phyloP scores from a whole-genome alignment of 139 green algal genomes.

The Marvania coccoides region DNA sequence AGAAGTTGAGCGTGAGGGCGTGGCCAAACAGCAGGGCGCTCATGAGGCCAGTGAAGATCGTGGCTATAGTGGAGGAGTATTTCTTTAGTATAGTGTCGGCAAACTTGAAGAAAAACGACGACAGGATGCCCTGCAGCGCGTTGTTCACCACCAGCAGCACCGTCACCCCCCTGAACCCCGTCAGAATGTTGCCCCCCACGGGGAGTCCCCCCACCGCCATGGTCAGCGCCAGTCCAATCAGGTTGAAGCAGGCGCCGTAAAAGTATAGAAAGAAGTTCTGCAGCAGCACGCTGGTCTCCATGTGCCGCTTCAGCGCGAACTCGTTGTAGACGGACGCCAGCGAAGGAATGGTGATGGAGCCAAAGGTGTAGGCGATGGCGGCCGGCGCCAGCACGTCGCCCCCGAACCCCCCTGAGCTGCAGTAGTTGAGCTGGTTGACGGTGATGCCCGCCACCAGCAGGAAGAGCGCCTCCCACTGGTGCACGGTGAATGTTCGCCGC shows the following conservation, averaged over 20 bases:
- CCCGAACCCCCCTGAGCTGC: constrained; percentile 4
- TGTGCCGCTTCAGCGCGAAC: constrained; percentile 90
- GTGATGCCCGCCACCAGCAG: constrained; percentile 93
- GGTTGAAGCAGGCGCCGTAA: constrained; percentile 83
- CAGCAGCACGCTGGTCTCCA: constrained; percentile 91
- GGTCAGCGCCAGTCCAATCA: constrained; percentile 41
- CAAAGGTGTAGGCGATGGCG: constrained; percentile 66
- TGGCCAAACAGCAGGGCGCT: constrained; percentile 84
- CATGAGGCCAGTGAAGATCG: constrained; percentile 90
- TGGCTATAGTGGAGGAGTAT: constrained; percentile 90
- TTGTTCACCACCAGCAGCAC: constrained; percentile 88
- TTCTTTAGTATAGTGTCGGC: constrained; percentile 97
- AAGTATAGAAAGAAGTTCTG: constrained; percentile 99
- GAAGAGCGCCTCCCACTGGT: constrained; percentile 91
- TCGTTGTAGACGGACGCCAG: constrained; percentile 92
- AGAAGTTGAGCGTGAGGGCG: constrained; percentile 87
- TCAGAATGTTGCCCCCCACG: constrained; percentile 44
- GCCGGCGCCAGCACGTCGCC: constrained; percentile 23
- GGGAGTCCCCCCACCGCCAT: constrained; percentile 1
- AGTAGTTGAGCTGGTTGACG: constrained; percentile 85
- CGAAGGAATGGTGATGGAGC: constrained; percentile 79
- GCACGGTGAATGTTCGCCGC: constrained; percentile 67
- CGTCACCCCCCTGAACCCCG: constrained; percentile 34
- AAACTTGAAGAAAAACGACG: constrained; percentile 97
- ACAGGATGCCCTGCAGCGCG: constrained; percentile 85